These are phyloP conservation scores for Filobasidium uniguttulatum DNA, from an alignment of 1,284 basidiomycete genomes.

Conservation along the genomic window DNA sequence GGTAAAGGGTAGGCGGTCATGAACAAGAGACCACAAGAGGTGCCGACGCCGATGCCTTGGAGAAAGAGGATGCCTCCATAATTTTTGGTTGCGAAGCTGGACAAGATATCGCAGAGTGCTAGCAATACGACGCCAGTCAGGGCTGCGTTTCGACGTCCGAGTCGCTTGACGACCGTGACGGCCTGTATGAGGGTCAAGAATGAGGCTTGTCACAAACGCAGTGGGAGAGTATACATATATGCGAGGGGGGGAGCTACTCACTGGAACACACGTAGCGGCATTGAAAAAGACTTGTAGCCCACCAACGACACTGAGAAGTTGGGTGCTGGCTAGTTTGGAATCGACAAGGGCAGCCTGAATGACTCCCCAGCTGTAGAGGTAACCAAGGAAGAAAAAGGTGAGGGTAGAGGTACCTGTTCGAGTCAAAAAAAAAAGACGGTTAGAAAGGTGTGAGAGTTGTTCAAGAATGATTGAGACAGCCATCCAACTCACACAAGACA, in stretches of 20 bases:
- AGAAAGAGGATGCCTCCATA: slow-evolving; percentile 13
- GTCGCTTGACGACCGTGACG: not conserved
- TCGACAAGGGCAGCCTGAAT: slow-evolving; percentile 15
- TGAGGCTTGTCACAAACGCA: not conserved
- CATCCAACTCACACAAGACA: slow-evolving; percentile 3
- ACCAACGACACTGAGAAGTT: slow-evolving; percentile 13
- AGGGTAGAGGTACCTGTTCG: slow-evolving; percentile 14
- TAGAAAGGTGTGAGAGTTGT: not conserved
- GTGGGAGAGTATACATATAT: not conserved
- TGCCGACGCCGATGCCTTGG: slow-evolving; percentile 10
- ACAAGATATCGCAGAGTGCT: not conserved
- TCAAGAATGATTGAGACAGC: not conserved
- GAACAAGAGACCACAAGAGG: slow-evolving; percentile 8
- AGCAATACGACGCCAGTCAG: slow-evolving; percentile 6
- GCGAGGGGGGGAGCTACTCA: not conserved
- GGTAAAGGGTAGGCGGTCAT: slow-evolving; percentile 17
- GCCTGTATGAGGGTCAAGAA: not conserved
- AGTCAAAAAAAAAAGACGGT: no score
- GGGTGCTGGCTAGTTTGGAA: slow-evolving; percentile 7
- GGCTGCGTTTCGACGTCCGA: not conserved
- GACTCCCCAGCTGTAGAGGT: slow-evolving; percentile 17
- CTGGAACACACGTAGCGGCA: slow-evolving; percentile 14
- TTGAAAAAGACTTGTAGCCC: slow-evolving; percentile 13
- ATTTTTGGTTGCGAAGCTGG: slow-evolving; percentile 10
- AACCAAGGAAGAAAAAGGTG: slow-evolving; percentile 14